Evolutionary conservation across 2,329 filamentous ascomycete species (phyloP).

Genomic region (Teratosphaeria epicoccoides): DNA sequence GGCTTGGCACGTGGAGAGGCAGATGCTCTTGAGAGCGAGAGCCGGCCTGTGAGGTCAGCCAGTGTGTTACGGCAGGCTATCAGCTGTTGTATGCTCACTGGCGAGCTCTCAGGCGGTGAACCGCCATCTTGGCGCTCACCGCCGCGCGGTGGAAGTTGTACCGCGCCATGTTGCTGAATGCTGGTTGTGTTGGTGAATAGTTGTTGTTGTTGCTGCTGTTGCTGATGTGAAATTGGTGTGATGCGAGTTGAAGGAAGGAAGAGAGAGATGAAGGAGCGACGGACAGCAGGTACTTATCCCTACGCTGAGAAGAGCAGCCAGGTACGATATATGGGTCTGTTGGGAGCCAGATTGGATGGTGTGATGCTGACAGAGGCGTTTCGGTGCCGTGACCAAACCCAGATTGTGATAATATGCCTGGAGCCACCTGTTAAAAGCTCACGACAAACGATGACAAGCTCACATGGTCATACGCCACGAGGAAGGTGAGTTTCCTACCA

Average conservation of each 20-base stretch:
- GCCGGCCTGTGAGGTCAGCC: background rate
- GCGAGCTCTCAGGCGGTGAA: background rate
- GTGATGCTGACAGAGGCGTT: too few species aligned
- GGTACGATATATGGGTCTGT: background rate
- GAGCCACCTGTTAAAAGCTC: too few species aligned
- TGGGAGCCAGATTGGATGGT: too few species aligned
- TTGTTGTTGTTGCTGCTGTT: background rate
- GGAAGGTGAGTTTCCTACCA: background rate
- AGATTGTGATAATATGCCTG: too few species aligned
- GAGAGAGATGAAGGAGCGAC: background rate
- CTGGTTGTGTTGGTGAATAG: background rate
- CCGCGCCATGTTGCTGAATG: background rate
- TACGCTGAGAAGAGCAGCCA: background rate
- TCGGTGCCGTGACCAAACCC: too few species aligned
- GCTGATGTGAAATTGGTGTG: background rate
- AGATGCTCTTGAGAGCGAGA: background rate
- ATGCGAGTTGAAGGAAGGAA: background rate
- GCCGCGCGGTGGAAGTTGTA: background rate
- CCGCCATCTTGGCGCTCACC: background rate
- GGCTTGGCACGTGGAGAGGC: background rate
- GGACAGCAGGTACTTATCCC: background rate
- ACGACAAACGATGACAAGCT: background rate
- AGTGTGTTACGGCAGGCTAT: too few species aligned
- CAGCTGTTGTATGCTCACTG: background rate
- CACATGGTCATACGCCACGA: background rate